Percentiles rank a stretch among this genome's conserved stretches.
phyloP scores from a whole-genome alignment of 2,329 filamentous ascomycete species.

The Intubia oerlemansii region DNA sequence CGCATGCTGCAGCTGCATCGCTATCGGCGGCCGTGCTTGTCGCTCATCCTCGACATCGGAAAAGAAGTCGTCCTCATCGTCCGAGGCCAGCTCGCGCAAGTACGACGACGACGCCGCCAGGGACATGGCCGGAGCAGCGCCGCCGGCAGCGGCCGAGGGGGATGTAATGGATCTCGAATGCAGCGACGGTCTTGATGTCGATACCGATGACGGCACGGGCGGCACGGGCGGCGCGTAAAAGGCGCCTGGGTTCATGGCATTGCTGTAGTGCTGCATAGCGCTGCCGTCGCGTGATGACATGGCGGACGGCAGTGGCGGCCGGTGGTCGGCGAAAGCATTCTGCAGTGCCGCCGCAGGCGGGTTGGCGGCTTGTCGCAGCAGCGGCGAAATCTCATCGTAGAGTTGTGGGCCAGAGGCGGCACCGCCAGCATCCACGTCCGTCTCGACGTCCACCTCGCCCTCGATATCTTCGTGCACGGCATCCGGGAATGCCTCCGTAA shows the following conservation, averaged over 20 bases:
- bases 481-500: conserved; percentile 43
- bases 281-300: conserved; percentile 39
- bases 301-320: too few relatives aligned
- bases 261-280: too few relatives aligned
- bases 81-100: conserved; percentile 42
- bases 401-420: conserved; percentile 54
- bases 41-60: conserved; percentile 54
- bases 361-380: conserved; percentile 67
- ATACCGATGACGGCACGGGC: conserved; percentile 7
- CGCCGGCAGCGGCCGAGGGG: conserved; percentile 31
- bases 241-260: conserved; percentile 40
- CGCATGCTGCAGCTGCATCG: too few relatives aligned
- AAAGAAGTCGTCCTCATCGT: conserved; percentile 65
- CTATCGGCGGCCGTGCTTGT: conserved; percentile 9
- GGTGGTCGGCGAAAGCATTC: conserved; percentile 69
- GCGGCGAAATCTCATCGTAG: conserved; percentile 83
- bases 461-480: too few relatives aligned
- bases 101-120: conserved; percentile 39
- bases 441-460: neutral
- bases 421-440: conserved; percentile 19
- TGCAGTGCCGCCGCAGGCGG: conserved; percentile 66
- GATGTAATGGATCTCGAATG: conserved; percentile 75
- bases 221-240: conserved; percentile 16
- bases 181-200: conserved; percentile 51
- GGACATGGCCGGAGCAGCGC: conserved; percentile 19